Evolutionary conservation across 805 yeast genomes (phyloP).

Genomic region (Candida manassasensis): DNA sequence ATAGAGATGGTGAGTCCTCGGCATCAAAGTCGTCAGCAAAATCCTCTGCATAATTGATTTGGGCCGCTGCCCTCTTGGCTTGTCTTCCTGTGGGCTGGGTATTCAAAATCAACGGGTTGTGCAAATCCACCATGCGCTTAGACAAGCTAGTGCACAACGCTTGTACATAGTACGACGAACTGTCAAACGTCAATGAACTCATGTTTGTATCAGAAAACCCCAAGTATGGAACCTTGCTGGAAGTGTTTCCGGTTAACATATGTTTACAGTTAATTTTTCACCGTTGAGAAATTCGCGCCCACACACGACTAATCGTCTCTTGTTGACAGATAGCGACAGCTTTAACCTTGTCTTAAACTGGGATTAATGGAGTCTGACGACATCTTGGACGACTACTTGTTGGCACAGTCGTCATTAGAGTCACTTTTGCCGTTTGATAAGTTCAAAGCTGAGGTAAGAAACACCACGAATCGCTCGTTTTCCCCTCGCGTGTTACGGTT

Average conservation of each 20-base stretch:
- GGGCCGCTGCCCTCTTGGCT: slow-evolving; percentile 65
- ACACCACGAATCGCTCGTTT: slow-evolving; percentile 2
- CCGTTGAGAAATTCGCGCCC: too few relatives aligned
- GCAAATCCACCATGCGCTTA: slow-evolving; percentile 61
- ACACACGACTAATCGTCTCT: too few relatives aligned
- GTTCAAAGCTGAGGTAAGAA: slow-evolving; percentile 11
- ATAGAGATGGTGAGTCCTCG: slow-evolving; percentile 24
- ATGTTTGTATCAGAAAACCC: slow-evolving; percentile 20
- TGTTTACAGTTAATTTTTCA: slow-evolving; percentile 16
- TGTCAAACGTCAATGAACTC: slow-evolving; percentile 8
- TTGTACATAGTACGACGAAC: slow-evolving; percentile 35
- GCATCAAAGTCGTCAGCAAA: slow-evolving; percentile 48
- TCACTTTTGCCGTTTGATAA: slow-evolving; percentile 15
- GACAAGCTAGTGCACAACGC: slow-evolving; percentile 73
- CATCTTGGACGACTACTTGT: slow-evolving; percentile 17
- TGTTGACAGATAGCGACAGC: too few relatives aligned
- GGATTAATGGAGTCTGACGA: slow-evolving; percentile 23
- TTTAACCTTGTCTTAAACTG: too few relatives aligned
- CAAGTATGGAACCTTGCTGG: slow-evolving; percentile 15
- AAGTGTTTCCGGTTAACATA: slow-evolving; percentile 13
- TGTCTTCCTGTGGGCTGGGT: slow-evolving; percentile 74
- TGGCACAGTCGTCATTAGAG: slow-evolving; percentile 14
- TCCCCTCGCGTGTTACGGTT: slow-evolving; percentile 3
- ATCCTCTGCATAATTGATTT: slow-evolving; percentile 75
- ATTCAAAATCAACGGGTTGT: slow-evolving; percentile 61